These are phyloP conservation scores for Malassezia yamatoensis DNA, from an alignment of 1,284 basidiomycete species.

Conservation along the genomic window DNA sequence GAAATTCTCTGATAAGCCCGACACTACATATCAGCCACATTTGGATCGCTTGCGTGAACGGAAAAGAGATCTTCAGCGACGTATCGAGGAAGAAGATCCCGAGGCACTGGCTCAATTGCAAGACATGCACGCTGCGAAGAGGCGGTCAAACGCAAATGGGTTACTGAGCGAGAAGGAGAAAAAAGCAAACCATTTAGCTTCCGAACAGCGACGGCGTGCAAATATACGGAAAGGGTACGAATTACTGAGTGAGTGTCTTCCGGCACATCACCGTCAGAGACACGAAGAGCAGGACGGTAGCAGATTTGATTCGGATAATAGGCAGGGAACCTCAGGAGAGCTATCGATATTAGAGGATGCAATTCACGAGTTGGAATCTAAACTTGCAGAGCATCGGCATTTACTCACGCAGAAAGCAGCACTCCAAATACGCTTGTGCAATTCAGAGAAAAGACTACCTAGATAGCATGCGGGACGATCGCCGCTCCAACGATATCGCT, in stretches of 20 bases:
- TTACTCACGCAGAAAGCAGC: constrained; percentile 2
- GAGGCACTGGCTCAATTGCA: constrained; percentile 2
- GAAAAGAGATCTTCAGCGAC: constrained; percentile 2
- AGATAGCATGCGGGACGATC: background rate
- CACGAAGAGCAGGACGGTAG: background rate
- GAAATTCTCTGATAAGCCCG: background rate
- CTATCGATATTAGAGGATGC: constrained; percentile 9
- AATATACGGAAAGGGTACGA: constrained; percentile 20
- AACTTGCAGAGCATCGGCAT: constrained; percentile 2
- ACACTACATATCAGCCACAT: constrained; percentile 14
- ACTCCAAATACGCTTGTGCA: background rate
- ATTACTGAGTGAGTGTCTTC: constrained; percentile 5
- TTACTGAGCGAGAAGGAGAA: constrained; percentile 9
- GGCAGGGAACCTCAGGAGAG: background rate
- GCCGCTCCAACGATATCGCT: constrained; percentile 26
- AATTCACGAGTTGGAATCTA: background rate
- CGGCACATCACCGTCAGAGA: background rate
- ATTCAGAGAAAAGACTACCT: background rate
- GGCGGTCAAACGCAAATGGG: constrained; percentile 1
- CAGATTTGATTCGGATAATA: background rate
- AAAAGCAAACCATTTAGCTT: constrained; percentile 18
- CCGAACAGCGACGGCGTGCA: constrained; percentile 17
- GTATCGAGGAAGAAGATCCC: background rate
- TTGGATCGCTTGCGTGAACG: constrained; percentile 15
- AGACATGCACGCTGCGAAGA: background rate